Evolutionary conservation across 495 filamentous ascomycete genomes (phyloP), one percentile per base, ranked within the genome.

Genomic region (Parmelia sp.): DNA sequence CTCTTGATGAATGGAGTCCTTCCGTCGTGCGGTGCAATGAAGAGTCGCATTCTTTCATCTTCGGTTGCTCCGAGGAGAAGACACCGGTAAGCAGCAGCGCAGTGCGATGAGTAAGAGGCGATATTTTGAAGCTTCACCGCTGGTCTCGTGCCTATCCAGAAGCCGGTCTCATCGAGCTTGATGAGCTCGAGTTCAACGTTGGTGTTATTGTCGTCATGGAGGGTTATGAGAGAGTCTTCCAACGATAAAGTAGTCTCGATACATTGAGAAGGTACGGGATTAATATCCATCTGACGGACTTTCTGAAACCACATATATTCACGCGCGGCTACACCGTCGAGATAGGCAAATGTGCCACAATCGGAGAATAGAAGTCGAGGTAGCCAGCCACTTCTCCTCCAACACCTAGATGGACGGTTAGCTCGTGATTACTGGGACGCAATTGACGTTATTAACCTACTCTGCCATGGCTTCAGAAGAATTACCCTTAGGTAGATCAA

Each of bases 1-100:
- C 37, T 25, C 57, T 40, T 42, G 35, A 59, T 59, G 2, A 27
- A 12, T 10, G 37, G 37, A 11, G 57, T 17, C 12, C 29, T 7
- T 29, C 23, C 57, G 9, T 59, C 40, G 5, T 3, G 2, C 4
- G 57, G 57, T 5, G 29, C 57, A 44, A 40, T 39, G 0, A 59
- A 12, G n/a, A 59, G 15, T 21, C 57, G 57, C 57, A 59, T 59
- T 19, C 39, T 59, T 14, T 59, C 57, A 19, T 59, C 23, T 10
- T 44, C 57, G 11, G 29, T 31, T 6, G 4, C 7, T 7, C 57
- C 57, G 21, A 59, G 57, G 7, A 59, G 57, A 42, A 59, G 57
- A n/a, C 6, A 58, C n/a, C 36, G 35, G 25, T 39, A 3, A 17
- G 57, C 19, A 58, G 2, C 31, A 40, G 25, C 36, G 35, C 27